phyloP scores from a whole-genome alignment of 495 filamentous ascomycete genomes.

The Staphylotrichum longicolle region DNA sequence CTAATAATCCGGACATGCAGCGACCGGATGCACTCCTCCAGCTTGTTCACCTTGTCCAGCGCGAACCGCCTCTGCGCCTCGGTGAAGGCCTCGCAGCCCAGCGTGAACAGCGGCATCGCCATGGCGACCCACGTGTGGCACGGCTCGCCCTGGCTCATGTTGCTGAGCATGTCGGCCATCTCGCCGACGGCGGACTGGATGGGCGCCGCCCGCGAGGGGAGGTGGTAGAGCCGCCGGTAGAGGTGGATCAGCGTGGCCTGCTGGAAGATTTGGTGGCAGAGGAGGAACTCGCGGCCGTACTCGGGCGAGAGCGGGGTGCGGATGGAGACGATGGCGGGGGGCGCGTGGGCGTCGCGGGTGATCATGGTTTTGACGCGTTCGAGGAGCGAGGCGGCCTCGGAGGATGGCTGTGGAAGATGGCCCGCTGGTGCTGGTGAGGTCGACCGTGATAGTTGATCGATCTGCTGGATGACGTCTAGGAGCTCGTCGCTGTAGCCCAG shows the following conservation, averaged over 20 bases:
- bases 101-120: constrained; percentile 27
- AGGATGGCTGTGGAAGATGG: not conserved
- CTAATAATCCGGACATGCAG: constrained; percentile 19
- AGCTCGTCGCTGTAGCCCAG: constrained; percentile 28
- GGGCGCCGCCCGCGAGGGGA: constrained; percentile 10
- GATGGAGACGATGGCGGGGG: constrained; percentile 17
- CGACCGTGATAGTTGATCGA: constrained; percentile 14
- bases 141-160: not conserved
- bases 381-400: constrained; percentile 23
- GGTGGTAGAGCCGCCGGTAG: constrained; percentile 21
- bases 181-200: constrained; percentile 12
- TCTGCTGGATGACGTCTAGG: constrained; percentile 22
- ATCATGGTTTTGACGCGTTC: constrained; percentile 23
- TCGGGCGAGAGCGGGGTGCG: not conserved
- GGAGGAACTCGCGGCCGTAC: constrained; percentile 14
- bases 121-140: constrained; percentile 25
- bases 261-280: constrained; percentile 26
- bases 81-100: constrained; percentile 24
- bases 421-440: not conserved
- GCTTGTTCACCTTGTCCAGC: constrained; percentile 18
- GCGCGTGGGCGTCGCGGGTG: constrained; percentile 16
- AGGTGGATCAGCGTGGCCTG: constrained; percentile 24
- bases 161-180: constrained; percentile 12
- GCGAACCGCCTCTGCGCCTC: constrained; percentile 21
- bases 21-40: constrained; percentile 24